Conservation (phyloP, 495 filamentous ascomycete genomes). For the Penicillium angulare region DNA sequence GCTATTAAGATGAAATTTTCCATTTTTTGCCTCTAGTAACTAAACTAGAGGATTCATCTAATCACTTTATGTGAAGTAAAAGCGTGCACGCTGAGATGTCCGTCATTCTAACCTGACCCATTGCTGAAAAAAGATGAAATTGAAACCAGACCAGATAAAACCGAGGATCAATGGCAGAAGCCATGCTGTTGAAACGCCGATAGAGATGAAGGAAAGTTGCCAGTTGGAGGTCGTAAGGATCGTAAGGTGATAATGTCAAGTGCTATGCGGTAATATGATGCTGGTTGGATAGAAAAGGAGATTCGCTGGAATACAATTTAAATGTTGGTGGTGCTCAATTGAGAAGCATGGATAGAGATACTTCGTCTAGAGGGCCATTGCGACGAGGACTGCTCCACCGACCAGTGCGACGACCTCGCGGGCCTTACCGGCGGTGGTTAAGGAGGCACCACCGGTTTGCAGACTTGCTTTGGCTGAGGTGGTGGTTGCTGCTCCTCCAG, state of each 20-base stretch:
- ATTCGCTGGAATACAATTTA: slow-evolving; percentile 2
- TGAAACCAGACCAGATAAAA: neutral
- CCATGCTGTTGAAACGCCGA: slow-evolving; percentile 7
- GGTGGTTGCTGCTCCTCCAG: slow-evolving; percentile 22
- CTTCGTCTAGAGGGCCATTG: slow-evolving; percentile 34
- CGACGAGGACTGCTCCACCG: slow-evolving; percentile 40
- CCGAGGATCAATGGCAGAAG: neutral
- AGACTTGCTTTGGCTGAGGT: slow-evolving; percentile 34
- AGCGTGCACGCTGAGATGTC: slow-evolving; percentile 9
- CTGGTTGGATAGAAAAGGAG: slow-evolving; percentile 3
- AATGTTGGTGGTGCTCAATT: neutral
- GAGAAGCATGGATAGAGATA: neutral
- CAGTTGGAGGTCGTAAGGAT: slow-evolving; percentile 24
- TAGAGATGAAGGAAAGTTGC: slow-evolving; percentile 21
- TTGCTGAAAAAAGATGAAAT: neutral
- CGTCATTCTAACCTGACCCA: neutral
- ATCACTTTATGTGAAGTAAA: slow-evolving; percentile 1
- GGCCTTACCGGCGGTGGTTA: slow-evolving; percentile 28
- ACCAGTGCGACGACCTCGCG: slow-evolving; percentile 46
- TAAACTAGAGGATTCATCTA: too few species aligned
- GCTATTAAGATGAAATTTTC: too few species aligned
- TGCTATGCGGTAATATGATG: slow-evolving; percentile 9
- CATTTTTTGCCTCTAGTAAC: too few species aligned
- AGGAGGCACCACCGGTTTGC: slow-evolving; percentile 40
- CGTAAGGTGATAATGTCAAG: slow-evolving; percentile 20